These are phyloP conservation scores for Nitzschia sp. DNA, from an alignment of 108 stramenopile species.

Conservation along the genomic window DNA sequence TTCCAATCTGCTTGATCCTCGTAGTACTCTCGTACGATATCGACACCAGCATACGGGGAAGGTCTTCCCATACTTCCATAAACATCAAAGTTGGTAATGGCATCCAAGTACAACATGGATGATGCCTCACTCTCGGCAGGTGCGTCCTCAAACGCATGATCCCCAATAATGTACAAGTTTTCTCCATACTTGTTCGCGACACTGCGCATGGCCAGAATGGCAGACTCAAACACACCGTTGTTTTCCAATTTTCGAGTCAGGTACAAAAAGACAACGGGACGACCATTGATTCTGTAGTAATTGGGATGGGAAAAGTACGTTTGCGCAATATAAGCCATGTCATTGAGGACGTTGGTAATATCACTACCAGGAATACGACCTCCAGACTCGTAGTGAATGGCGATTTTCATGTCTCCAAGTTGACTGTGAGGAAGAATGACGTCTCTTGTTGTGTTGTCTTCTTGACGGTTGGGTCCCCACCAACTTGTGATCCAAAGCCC, in stretches of 20 bases:
- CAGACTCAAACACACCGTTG: slow-evolving; percentile 19
- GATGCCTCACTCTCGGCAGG: neutral
- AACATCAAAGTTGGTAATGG: slow-evolving; percentile 41
- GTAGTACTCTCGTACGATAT: slow-evolving; percentile 14
- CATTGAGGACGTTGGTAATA: slow-evolving; percentile 7
- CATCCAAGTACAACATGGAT: slow-evolving; percentile 27
- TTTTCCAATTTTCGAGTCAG: slow-evolving; percentile 22
- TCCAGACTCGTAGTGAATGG: slow-evolving; percentile 38
- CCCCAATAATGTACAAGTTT: slow-evolving; percentile 37
- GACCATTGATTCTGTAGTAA: slow-evolving; percentile 34
- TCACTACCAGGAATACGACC: slow-evolving; percentile 11
- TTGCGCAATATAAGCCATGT: slow-evolving; percentile 18
- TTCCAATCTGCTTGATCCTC: slow-evolving; percentile 28
- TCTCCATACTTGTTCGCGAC: slow-evolving; percentile 15
- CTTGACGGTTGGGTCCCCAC: slow-evolving; percentile 37
- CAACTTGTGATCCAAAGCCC: slow-evolving; percentile 38
- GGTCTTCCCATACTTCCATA: slow-evolving; percentile 29
- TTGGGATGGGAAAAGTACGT: slow-evolving; percentile 37
- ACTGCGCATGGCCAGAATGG: slow-evolving; percentile 20
- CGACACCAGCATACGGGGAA: slow-evolving; percentile 17
- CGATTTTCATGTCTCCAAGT: slow-evolving; percentile 28
- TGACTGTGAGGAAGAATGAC: slow-evolving; percentile 29
- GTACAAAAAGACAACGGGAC: slow-evolving; percentile 40
- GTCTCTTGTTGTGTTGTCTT: slow-evolving; percentile 28
- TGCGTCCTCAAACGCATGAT: slow-evolving; percentile 26